Evolutionary conservation across 768 basidiomycete genomes (phyloP), one percentile per base, ranked within the genome.

Genomic region (Auricularia heimuer): DNA sequence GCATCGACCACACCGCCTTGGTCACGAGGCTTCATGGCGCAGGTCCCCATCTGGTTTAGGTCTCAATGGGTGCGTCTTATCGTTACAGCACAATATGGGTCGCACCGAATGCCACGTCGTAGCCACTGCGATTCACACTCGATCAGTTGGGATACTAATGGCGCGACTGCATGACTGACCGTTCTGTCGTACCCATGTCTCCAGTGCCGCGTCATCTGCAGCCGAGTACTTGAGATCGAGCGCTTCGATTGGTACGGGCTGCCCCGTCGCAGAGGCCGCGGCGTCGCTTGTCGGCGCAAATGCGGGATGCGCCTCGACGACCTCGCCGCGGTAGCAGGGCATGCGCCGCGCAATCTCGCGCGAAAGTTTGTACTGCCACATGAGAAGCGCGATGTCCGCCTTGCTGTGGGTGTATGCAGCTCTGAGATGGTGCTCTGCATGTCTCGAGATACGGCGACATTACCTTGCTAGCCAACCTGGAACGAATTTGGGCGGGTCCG

Each of bases 341-440:
- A 85, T 83, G 18, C 86, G 82, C 44, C 87, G 80, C 3, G 77
- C 74, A 10, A 83, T 67, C 73, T 88, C 86, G 1, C 85, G 78
- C 3, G 70, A 63, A 62, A 78, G 79, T 68, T 88, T 88, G 72
- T 86, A 88, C 0, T 70, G 76, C 78, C 82, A 82, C 63, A 75
- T 75, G 54, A 85, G 67, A 24, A 79, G 72, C 0, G 71, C 77
- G 6, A 87, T 18, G 8, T 51, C 47, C 18, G 47, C 47, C 18
- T 16, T 6, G 21, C 47, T 51, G 47, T 4, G 18, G 18, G 16
- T 51, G 47, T 21, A 51, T 51, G 47, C 16, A 18, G 47, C 6
- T 18, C 47, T 51, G 47, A 18, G 6, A 51, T 3, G 8, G 21
- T 51, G 14, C 7, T 18, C 47, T 8, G 39, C 8, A 42, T 14